Evolutionary conservation across 192 early-diverging fungal genomes (phyloP).

Genomic region (Coemansia guatemalensis): DNA sequence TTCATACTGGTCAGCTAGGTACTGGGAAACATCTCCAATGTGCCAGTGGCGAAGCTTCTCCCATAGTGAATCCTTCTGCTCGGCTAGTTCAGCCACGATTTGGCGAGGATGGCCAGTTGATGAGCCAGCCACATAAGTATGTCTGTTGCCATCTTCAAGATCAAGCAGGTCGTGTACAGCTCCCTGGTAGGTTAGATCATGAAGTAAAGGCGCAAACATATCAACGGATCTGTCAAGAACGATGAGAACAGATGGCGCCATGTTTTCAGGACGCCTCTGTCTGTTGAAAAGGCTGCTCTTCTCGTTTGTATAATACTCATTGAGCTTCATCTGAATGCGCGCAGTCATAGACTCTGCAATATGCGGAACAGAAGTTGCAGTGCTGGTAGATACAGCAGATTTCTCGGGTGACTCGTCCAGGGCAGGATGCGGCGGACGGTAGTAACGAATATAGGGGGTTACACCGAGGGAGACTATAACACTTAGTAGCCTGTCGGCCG

Average conservation of each 20-base stretch:
- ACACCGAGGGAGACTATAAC: conserved; percentile 41
- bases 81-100: conserved; percentile 35
- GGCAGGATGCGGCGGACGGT: conserved; percentile 19
- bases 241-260: conserved; percentile 73
- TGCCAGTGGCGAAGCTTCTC: conserved; percentile 49
- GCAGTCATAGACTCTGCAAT: conserved; percentile 45
- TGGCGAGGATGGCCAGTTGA: conserved; percentile 14
- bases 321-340: conserved; percentile 63
- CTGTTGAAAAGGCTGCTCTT: conserved; percentile 11
- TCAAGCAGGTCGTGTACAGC: conserved; percentile 89
- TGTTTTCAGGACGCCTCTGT: conserved; percentile 2
- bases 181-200: conserved; percentile 98
- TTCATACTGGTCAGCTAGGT: conserved; percentile 32
- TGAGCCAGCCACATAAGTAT: conserved; percentile 12
- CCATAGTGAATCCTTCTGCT: conserved; percentile 53
- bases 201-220: conserved; percentile 82
- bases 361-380: conserved; percentile 8
- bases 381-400: neutral
- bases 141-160: conserved; percentile 35
- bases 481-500: conserved; percentile 47
- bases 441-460: conserved; percentile 45
- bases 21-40: conserved; percentile 39
- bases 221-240: conserved; percentile 91
- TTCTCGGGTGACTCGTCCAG: neutral
- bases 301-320: conserved; percentile 67